phyloP scores from a whole-genome alignment of 2,329 filamentous ascomycete genomes.

The Teratosphaeria zuluensis region DNA sequence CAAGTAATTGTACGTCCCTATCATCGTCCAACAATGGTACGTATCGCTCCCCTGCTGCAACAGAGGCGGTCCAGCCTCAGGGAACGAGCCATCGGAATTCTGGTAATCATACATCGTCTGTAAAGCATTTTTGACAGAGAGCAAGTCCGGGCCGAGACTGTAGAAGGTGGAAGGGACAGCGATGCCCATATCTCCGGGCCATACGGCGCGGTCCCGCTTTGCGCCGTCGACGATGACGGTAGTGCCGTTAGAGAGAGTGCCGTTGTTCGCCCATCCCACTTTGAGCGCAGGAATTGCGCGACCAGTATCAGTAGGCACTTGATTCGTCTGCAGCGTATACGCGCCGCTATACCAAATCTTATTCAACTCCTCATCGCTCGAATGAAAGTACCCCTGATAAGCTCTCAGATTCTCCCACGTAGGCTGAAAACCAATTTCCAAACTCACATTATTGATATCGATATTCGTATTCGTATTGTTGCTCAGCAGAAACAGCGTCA shows the following conservation, averaged over 20 bases:
- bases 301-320: slow-evolving; percentile 26
- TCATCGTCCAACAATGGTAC: slow-evolving; percentile 43
- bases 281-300: slow-evolving; percentile 16
- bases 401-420: slow-evolving; percentile 38
- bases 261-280: slow-evolving; percentile 27
- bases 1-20: slow-evolving; percentile 38
- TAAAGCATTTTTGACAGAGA: slow-evolving; percentile 39
- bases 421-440: slow-evolving; percentile 41
- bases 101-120: slow-evolving; percentile 39
- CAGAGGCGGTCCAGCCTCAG: slow-evolving; percentile 32
- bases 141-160: slow-evolving; percentile 28
- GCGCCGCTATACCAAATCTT: slow-evolving; percentile 48
- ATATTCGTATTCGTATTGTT: slow-evolving; percentile 25
- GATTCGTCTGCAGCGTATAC: slow-evolving; percentile 31
- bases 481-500: slow-evolving; percentile 38
- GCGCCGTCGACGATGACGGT: slow-evolving; percentile 31
- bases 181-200: slow-evolving; percentile 43
- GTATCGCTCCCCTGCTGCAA: slow-evolving; percentile 32
- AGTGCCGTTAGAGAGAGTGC: slow-evolving; percentile 23
- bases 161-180: slow-evolving; percentile 35
- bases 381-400: slow-evolving; percentile 28
- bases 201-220: slow-evolving; percentile 30
- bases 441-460: slow-evolving; percentile 28
- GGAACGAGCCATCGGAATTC: slow-evolving; percentile 27
- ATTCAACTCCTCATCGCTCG: slow-evolving; percentile 38